Evolutionary conservation across 495 filamentous ascomycete species (phyloP), one percentile per base, ranked within the genome.

Genomic region (Hypomontagnella monticulosa): DNA sequence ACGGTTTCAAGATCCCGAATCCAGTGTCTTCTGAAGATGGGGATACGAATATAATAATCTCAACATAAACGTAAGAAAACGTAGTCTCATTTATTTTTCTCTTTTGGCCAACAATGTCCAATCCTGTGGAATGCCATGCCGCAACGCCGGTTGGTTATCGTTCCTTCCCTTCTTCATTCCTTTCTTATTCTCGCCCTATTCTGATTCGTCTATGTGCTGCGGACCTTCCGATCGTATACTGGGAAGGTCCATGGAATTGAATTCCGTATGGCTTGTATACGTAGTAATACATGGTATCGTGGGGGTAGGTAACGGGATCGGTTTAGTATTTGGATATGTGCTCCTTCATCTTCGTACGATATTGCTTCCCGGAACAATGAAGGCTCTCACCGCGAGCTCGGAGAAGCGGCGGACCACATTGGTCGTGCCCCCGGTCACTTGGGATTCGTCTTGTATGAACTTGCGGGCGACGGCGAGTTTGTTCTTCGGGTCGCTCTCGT

Each of bases 391-490:
- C 12, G 89, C 90, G 78, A 95, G 87, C 23, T 88, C 86, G 66
- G 91, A 89, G 32, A 95, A 78, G 23, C 91, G 84, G 63, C 91
- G 90, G 61, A 93, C 85, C 34, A 94, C 89, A 67, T 93, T 92
- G 4, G 88, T 93, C 6, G 91, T 94, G 9, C 82, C 84, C 20
- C 89, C 89, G 50, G 86, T 87, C 15, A 85, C 84, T 48, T 77
- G 79, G 33, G 88, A 84, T 74, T 96, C 89, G 55, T 89, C 85
- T 58, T 89, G 87, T 36, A 96, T 86, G 75, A 96, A 96, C 67
- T 86, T 87, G 72, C 91, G 89, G 4, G 93, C 93, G 18, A 96
- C 89, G 9, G 85, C 84, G 14, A 96, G 82, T 76, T 90, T 92
- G 57, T 84, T 88, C 33, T 87, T 83, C 0, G 89, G 80, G 49